A percentile compares a stretch with the other conserved stretches of the same genome.
These are phyloP conservation scores for Phoma sp. DNA, from an alignment of 2,329 filamentous ascomycete genomes.

Conservation along the genomic window DNA sequence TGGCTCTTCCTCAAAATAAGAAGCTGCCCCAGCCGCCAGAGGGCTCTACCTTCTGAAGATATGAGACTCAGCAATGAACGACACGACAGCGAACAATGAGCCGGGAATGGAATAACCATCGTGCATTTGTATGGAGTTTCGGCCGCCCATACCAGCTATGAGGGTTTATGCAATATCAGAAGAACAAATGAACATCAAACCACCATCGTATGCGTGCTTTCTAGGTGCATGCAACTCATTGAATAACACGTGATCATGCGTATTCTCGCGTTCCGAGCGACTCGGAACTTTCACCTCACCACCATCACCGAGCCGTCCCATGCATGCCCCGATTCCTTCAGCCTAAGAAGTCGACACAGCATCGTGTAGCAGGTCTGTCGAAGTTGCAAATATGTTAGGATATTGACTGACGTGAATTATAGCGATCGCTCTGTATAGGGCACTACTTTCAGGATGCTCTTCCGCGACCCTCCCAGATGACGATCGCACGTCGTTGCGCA, in stretches of 20 bases:
- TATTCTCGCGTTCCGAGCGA: conserved; percentile 12
- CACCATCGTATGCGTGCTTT: neutral
- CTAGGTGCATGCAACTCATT: neutral
- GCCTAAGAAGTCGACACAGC: conserved; percentile 57
- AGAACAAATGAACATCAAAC: conserved; percentile 22
- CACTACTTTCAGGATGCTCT: conserved; percentile 67
- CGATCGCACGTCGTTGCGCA: conserved; percentile 60
- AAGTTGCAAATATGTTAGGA: neutral
- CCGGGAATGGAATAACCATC: conserved; percentile 19
- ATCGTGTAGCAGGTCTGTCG: conserved; percentile 60
- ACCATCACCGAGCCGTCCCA: conserved; percentile 27
- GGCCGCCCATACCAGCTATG: conserved; percentile 21
- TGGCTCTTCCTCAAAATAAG: conserved; percentile 91
- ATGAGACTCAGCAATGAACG: conserved; percentile 1
- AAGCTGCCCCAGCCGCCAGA: conserved; percentile 94
- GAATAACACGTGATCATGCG: conserved; percentile 30
- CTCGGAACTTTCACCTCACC: conserved; percentile 7
- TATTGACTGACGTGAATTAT: conserved; percentile 1
- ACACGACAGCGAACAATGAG: conserved; percentile 9
- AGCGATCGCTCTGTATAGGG: conserved; percentile 76
- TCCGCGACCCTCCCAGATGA: conserved; percentile 62
- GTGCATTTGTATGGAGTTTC: conserved; percentile 45
- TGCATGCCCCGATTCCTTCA: conserved; percentile 57
- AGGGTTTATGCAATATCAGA: conserved; percentile 6
- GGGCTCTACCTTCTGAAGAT: conserved; percentile 67